Conservation (phyloP, 306 rosid genomes). For the Cicer chorassanicum region DNA sequence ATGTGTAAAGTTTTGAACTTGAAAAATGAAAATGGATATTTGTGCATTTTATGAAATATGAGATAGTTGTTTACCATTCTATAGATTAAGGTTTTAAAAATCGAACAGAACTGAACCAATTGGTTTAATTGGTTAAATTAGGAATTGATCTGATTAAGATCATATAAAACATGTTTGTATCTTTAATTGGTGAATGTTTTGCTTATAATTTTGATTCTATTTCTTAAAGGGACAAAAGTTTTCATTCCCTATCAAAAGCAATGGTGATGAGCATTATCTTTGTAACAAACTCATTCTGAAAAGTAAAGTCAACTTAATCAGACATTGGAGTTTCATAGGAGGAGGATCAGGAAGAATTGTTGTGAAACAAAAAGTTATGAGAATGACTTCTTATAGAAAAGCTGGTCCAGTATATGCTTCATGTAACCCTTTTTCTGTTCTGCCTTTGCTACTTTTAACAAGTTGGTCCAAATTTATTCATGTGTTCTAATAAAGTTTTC, state of each 20-base stretch:
- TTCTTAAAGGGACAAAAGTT: conserved; percentile 53
- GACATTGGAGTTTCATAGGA: conserved; percentile 73
- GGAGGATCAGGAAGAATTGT: conserved; percentile 74
- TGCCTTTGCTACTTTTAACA: conserved; percentile 17
- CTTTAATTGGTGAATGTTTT: neutral
- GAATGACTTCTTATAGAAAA: conserved; percentile 48
- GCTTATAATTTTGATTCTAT: conserved; percentile 38
- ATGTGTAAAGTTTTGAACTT: conserved; percentile 3
- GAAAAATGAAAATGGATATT: conserved; percentile 9
- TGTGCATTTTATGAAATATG: conserved; percentile 25
- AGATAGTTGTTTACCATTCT: neutral
- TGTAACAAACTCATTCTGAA: conserved; percentile 49
- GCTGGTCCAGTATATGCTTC: conserved; percentile 59
- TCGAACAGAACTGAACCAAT: neutral
- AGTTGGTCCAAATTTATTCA: conserved; percentile 24
- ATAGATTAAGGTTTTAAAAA: neutral
- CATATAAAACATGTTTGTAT: conserved; percentile 7
- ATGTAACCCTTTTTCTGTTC: conserved; percentile 53
- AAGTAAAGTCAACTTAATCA: conserved; percentile 42
- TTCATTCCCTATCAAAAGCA: conserved; percentile 48
- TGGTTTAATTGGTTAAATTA: neutral
- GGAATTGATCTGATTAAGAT: neutral
- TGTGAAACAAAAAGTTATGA: conserved; percentile 54
- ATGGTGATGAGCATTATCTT: conserved; percentile 46
- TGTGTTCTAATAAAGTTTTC: neutral